Evolutionary conservation across 768 basidiomycete species (phyloP).

Genomic region (Serendipita sp.): DNA sequence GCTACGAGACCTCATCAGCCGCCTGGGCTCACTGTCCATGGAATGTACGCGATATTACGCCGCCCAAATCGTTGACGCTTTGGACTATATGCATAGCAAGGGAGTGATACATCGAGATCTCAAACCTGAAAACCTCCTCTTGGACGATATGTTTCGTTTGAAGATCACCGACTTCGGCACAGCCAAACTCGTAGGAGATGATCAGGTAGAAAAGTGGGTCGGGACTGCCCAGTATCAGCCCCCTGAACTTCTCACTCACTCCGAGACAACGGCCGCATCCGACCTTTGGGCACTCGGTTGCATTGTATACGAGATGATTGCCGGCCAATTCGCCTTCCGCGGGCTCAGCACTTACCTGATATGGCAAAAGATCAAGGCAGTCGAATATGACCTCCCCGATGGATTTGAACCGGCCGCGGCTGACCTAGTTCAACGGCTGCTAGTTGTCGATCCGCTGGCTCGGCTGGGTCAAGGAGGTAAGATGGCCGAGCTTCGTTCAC

Average conservation of each 20-base stretch:
- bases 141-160: constrained; percentile 74
- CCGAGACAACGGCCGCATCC: constrained; percentile 57
- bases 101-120: constrained; percentile 84
- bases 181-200: constrained; percentile 37
- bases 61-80: constrained; percentile 77
- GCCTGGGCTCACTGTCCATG: constrained; percentile 74
- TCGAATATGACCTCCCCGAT: constrained; percentile 79
- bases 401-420: constrained; percentile 72
- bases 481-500: no score
- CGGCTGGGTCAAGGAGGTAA: no score
- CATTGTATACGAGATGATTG: constrained; percentile 83
- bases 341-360: constrained; percentile 85
- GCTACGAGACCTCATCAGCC: constrained; percentile 53
- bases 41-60: constrained; percentile 67
- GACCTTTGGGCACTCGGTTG: constrained; percentile 96
- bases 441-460: constrained; percentile 48
- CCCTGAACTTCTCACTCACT: constrained; percentile 63
- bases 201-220: constrained; percentile 24
- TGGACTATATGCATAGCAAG: constrained; percentile 80
- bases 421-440: constrained; percentile 59
- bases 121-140: constrained; percentile 75
- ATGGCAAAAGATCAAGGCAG: constrained; percentile 82
- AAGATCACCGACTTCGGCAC: constrained; percentile 96
- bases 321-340: constrained; percentile 82
- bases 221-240: constrained; percentile 84